Percentiles rank a stretch among this genome's conserved stretches.
Conservation (phyloP, 2,329 filamentous ascomycete genomes). For the Dothistroma septosporum region DNA sequence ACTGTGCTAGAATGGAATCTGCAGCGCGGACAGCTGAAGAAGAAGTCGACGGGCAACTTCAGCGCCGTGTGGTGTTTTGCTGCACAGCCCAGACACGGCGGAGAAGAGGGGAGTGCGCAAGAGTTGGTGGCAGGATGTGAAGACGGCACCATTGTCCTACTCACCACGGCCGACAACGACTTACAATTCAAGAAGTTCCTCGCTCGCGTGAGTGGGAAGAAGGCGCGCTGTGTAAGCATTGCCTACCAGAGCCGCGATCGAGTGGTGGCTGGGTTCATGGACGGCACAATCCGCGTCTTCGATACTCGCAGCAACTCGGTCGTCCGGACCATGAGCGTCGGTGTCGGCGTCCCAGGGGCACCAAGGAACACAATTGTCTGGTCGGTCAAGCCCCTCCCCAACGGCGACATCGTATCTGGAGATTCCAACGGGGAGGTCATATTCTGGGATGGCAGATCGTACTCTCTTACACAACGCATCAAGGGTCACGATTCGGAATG, state of each 20-base stretch:
- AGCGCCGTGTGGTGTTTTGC: conserved; percentile 97
- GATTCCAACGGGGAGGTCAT: conserved; percentile 92
- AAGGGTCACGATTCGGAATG: conserved; percentile 87
- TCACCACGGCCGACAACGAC: conserved; percentile 80
- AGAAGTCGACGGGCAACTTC: conserved; percentile 85
- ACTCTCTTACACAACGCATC: conserved; percentile 79
- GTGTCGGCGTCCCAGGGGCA: conserved; percentile 69
- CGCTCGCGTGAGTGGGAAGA: conserved; percentile 72
- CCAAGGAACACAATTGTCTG: conserved; percentile 86
- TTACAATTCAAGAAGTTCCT: conserved; percentile 75
- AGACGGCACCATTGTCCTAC: conserved; percentile 81
- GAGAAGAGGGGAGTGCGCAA: conserved; percentile 35
- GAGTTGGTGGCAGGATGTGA: conserved; percentile 85
- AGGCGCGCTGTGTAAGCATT: conserved; percentile 83
- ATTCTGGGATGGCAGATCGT: conserved; percentile 91
- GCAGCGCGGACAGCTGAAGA: conserved; percentile 68
- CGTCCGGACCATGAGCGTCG: conserved; percentile 78
- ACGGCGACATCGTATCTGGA: conserved; percentile 87
- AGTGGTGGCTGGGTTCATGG: conserved; percentile 88
- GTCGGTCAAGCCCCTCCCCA: conserved; percentile 82
- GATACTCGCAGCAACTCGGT: conserved; percentile 75
- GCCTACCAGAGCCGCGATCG: conserved; percentile 80
- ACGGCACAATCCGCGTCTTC: conserved; percentile 89
- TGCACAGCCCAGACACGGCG: conserved; percentile 63
- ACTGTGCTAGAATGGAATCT: conserved; percentile 95